These are phyloP conservation scores for Plenodomus tracheiphilus DNA, from an alignment of 2,329 filamentous ascomycete genomes.

Conservation along the genomic window DNA sequence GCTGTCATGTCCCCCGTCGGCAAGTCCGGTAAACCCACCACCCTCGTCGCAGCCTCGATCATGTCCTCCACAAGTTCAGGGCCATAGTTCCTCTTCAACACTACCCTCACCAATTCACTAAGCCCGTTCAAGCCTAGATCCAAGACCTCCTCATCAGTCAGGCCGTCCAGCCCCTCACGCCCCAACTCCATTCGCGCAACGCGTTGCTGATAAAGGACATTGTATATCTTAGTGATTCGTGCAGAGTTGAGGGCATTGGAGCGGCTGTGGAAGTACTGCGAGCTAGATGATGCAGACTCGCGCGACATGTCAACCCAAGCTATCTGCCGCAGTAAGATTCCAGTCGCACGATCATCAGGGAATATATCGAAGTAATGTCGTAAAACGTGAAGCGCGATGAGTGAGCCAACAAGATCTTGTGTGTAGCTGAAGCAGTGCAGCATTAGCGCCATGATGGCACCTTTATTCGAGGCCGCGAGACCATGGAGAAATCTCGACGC, in stretches of 20 bases:
- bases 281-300: conserved; percentile 9
- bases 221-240: conserved; percentile 20
- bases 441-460: conserved; percentile 31
- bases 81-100: conserved; percentile 26
- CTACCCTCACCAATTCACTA: conserved; percentile 37
- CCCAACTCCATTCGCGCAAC: conserved; percentile 20
- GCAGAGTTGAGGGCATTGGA: conserved; percentile 13
- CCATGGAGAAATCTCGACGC: conserved; percentile 31
- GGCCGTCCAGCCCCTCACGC: conserved; percentile 7
- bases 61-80: conserved; percentile 32
- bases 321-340: conserved; percentile 31
- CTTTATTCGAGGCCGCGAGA: conserved; percentile 23
- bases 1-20: conserved; percentile 37
- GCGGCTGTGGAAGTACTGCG: conserved; percentile 18
- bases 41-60: conserved; percentile 31
- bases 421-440: conserved; percentile 42
- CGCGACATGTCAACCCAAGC: conserved; percentile 33
- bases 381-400: conserved; percentile 40
- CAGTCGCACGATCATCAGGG: conserved; percentile 23
- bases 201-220: conserved; percentile 22
- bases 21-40: conserved; percentile 29
- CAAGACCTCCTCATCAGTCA: conserved; percentile 25
- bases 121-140: conserved; percentile 33
- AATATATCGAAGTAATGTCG: conserved; percentile 28
- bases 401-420: conserved; percentile 38